Evolutionary conservation across 1,284 basidiomycete species (phyloP), one percentile per base, ranked within the genome.

Genomic region (Chalciporus piperatoides): DNA sequence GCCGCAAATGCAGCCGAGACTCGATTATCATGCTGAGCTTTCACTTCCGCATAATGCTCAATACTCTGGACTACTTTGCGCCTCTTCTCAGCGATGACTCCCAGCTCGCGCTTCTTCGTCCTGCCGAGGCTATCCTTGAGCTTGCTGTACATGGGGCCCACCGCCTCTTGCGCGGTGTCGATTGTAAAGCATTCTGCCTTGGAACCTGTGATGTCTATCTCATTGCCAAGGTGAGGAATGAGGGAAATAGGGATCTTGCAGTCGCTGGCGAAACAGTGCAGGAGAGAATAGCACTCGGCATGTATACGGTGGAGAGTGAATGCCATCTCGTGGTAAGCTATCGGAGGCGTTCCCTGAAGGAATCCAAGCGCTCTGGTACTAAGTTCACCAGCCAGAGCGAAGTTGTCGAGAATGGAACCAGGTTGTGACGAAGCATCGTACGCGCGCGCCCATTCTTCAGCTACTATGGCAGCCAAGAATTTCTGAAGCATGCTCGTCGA

Each of bases 401-500:
- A 85, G 32, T 60, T 59, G 23, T 84, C 78, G 24, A 82, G 73
- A 48, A 86, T 72, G 28, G 75, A 65, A 2, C 63, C 57, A 10
- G 65, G 48, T 17, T 71, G 56, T 1, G 65, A 49, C 0, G 62
- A 62, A 2, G 55, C 52, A 30, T 76, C 75, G 52, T 80, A 75
- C 48, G 79, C 74, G n/a, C 70, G 71, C 11, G 94, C 91, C 97
- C 96, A 99, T 72, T 98, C 92, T 67, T 97, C 92, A 1, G 94
- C 72, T 56, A 98, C 80, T 30, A 92, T 81, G 4, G 91, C 85
- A 3, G 87, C 75, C 25, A 99, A 71, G 65, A 95, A 88, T 58
- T 90, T 88, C 63, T 97, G 94, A 19, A 98, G 79, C 75, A 97
- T 96, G 59, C 91, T 95, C 0, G 84, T 79, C 1, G 96, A 97